Evolutionary conservation across 352 stramenopile species (phyloP), one percentile per base, ranked within the genome.

Genomic region (Phytophthora citricola): DNA sequence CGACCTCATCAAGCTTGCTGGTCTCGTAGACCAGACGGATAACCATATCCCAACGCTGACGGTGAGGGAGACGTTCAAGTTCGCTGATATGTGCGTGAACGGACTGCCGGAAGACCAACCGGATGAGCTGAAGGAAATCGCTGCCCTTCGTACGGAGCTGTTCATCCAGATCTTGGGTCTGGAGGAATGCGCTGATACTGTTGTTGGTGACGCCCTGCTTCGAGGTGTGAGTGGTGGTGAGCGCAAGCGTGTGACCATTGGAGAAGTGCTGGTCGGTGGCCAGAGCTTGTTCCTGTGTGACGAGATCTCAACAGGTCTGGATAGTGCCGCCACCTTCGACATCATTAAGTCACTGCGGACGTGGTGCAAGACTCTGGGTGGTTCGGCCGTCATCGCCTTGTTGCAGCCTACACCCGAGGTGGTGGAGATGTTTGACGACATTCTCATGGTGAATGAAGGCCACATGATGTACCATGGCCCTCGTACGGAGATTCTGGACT

Each of bases 361-460:
- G 47, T 76, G 72, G 49, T 78, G 70, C 34, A 87, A 68, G 58
- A 73, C 63, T 14, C 71, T 66, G 38, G 58, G 32, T 44, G 85
- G 47, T 32, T 76, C 79, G 1, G 58, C 66, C 24, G 50, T 81
- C 15, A 58, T 85, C 17, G 73, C 79, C 5, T 65, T 90, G 10
- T 62, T 89, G 27, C 83, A 92, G 57, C 83, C 83, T 2, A 83
- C 83, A 6, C 95, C 97, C 0, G 96, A 99, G 71, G 94, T 97
- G 7, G 91, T 98, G 10, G 88, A 91, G 41, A 75, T 98, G 14
- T 99, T 99, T 69, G 97, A 99, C 66, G 86, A 98, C 52, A 80
- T 98, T 14, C 83, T 98, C 26, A 79, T 99, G 57, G 56, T 99
- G 31, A 93, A 93, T 66, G 83, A 97, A 59, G 95, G 96, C 24